Evolutionary conservation across 306 rosid species (phyloP).

Genomic region (Benincasa hispida): DNA sequence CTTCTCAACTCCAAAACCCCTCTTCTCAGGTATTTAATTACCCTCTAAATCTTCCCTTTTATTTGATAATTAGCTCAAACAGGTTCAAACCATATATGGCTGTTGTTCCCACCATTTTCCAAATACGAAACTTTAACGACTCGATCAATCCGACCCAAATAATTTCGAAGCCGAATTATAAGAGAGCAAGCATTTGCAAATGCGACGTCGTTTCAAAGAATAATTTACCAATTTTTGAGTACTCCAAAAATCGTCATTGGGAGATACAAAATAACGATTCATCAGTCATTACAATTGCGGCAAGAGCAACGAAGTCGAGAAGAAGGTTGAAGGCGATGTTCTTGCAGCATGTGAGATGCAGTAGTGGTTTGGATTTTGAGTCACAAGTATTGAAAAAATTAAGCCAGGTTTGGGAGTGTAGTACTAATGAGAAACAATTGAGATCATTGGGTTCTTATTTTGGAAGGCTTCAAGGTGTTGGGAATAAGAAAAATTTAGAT

Average conservation of each 20-base stretch:
- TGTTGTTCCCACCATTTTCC: slow-evolving; percentile 27
- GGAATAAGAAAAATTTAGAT: slow-evolving; percentile 12
- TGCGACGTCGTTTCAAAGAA: background rate
- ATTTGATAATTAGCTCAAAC: background rate
- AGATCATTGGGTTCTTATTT: slow-evolving; percentile 54
- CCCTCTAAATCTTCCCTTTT: background rate
- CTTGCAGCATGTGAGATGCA: background rate
- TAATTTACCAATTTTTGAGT: slow-evolving; percentile 6
- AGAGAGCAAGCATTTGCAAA: slow-evolving; percentile 11
- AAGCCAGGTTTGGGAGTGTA: background rate
- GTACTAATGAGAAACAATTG: slow-evolving; percentile 33
- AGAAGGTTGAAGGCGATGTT: background rate
- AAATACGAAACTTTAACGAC: slow-evolving; percentile 26
- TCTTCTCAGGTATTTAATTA: background rate
- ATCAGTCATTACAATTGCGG: background rate
- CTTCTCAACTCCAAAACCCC: background rate
- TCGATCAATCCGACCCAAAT: slow-evolving; percentile 16
- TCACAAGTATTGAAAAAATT: background rate
- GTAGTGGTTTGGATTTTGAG: background rate
- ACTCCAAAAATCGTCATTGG: background rate
- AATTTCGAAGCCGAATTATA: slow-evolving; percentile 9
- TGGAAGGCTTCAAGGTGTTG: slow-evolving; percentile 33
- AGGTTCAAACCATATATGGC: slow-evolving; percentile 47
- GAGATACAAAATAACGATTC: background rate
- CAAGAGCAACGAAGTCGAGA: slow-evolving; percentile 4